Evolutionary conservation across 2,329 filamentous ascomycete genomes (phyloP), one percentile per base, ranked within the genome.

Genomic region (Corinectria fuckeliana): DNA sequence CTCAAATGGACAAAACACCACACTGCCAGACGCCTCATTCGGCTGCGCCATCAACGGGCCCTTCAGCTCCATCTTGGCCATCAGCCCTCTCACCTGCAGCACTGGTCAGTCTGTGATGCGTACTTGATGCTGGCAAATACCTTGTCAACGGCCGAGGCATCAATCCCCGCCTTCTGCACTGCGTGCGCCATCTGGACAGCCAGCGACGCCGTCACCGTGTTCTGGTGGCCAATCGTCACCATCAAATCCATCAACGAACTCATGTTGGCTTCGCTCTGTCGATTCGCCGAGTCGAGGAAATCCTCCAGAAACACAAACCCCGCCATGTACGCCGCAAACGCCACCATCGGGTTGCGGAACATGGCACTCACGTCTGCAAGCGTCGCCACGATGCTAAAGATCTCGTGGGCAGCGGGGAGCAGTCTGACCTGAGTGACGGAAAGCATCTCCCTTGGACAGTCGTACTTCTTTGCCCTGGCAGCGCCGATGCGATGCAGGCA

Each of bases 401-500:
- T 91, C 69, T 94, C 91, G 42, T 91, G 87, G 0, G 93, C 92
- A 6, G 93, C 89, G 23, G 91, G 89, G 16, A 91, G 83, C 60
- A 91, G 88, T 53, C 92, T 83, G 20, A 86, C 82, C 82, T 63
- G 93, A 75, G 25, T 85, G 80, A 70, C 91, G 0, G 50, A 23
- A 0, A 69, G 10, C 0, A 69, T 14, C 0, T 61, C 53, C 0
- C 20, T 13, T 0, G 59, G 39, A 8, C 62, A 56, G 20, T 45
- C 48, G 28, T 66, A 49, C 18, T 65, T 63, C 82, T 71, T 88
- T 86, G 64, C 92, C 86, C 9, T 90, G 87, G 71, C 91, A 7
- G 92, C 89, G 1, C 92, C 92, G 2, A 90, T 90, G 74, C 93
- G 91, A 69, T 97, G 92, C 6, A 97, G 81, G 72, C 91, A 95